Evolutionary conservation across 2,329 filamentous ascomycete species (phyloP).

Genomic region (Chaetomiaceae sp.): DNA sequence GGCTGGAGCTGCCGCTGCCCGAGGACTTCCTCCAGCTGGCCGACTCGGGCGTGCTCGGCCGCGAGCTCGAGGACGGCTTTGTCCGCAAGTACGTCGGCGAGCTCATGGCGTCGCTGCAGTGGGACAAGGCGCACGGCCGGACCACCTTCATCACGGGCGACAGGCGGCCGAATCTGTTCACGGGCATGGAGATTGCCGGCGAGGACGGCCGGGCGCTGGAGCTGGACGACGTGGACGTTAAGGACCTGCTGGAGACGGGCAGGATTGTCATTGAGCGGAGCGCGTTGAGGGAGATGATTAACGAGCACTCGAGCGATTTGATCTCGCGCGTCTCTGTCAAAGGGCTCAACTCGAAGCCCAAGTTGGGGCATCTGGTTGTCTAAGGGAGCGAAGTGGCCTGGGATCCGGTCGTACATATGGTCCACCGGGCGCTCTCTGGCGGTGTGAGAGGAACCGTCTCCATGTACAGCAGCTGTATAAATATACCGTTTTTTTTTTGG

Average conservation of each 20-base stretch:
- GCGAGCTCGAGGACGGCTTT: constrained; percentile 44
- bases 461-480: constrained; percentile 11
- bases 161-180: constrained; percentile 58
- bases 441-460: background rate
- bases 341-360: constrained; percentile 35
- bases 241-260: constrained; percentile 82
- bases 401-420: constrained; percentile 10
- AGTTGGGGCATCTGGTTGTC: constrained; percentile 38
- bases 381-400: background rate
- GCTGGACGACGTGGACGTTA: constrained; percentile 84
- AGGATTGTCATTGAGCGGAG: constrained; percentile 81
- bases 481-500: background rate
- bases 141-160: constrained; percentile 70
- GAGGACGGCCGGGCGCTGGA: constrained; percentile 66
- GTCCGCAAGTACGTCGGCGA: constrained; percentile 58
- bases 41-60: constrained; percentile 30
- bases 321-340: constrained; percentile 44
- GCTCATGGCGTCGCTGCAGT: constrained; percentile 66
- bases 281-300: constrained; percentile 72
- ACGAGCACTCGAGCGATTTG: constrained; percentile 66
- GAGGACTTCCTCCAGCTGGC: constrained; percentile 44
- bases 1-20: constrained; percentile 61
- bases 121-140: constrained; percentile 63
- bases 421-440: background rate
- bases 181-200: constrained; percentile 59